Evolutionary conservation across 257 asterid species (phyloP).

Genomic region (Solanum gandarillasii): DNA sequence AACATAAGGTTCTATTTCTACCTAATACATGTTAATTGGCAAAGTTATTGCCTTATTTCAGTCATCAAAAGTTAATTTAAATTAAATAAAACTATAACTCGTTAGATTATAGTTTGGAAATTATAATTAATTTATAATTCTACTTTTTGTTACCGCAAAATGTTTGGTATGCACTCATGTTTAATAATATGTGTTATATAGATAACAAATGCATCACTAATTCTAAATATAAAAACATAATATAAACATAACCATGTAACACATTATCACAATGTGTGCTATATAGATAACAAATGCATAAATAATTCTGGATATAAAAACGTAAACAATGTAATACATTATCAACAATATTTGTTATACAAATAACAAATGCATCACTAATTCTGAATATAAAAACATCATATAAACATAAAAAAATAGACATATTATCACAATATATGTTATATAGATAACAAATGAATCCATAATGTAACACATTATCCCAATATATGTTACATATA

Average conservation of each 20-base stretch:
- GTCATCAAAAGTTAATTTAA: not conserved
- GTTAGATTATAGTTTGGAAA: not conserved
- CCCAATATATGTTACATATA: not conserved
- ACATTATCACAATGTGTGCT: not conserved
- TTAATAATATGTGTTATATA: too few relatives aligned
- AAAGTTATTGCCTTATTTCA: not conserved
- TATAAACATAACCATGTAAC: not conserved
- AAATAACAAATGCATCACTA: too few relatives aligned
- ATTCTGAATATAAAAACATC: too few relatives aligned
- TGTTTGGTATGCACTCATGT: too few relatives aligned
- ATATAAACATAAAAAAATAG: too few relatives aligned
- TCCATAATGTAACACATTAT: too few relatives aligned
- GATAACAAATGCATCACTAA: too few relatives aligned
- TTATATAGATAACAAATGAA: not conserved
- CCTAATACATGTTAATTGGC: not conserved
- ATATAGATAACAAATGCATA: not conserved
- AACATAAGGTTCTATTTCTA: not conserved
- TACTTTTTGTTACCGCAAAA: too few relatives aligned
- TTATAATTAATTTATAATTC: not conserved
- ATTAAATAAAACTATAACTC: not conserved
- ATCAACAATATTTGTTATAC: too few relatives aligned
- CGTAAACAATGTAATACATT: too few relatives aligned
- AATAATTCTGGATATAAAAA: too few relatives aligned
- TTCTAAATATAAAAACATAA: too few relatives aligned
- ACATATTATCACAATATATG: not conserved